Conservation (phyloP, 495 filamentous ascomycete genomes). For the Hypoxylon intermedium region DNA sequence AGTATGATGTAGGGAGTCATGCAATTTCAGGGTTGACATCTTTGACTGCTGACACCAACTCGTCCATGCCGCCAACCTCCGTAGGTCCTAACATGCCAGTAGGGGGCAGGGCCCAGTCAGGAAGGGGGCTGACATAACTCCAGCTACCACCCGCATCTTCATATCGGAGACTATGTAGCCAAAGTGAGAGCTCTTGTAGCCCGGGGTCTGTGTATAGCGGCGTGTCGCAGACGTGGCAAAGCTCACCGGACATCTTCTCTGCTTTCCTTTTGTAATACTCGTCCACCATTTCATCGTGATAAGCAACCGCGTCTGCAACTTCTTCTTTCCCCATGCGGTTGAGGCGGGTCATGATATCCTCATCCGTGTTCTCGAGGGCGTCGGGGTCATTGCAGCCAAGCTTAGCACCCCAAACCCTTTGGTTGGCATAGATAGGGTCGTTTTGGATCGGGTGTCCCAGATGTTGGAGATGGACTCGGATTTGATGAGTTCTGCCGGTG, state of each 20-base stretch:
- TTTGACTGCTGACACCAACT: constrained; percentile 56
- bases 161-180: constrained; percentile 89
- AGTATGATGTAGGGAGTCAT: neutral
- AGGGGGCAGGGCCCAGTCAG: constrained; percentile 85
- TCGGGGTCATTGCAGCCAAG: constrained; percentile 75
- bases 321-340: constrained; percentile 93
- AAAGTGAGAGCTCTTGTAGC: constrained; percentile 86
- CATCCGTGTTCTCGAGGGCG: constrained; percentile 72
- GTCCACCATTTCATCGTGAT: constrained; percentile 90
- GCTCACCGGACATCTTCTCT: constrained; percentile 87
- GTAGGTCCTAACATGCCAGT: constrained; percentile 64
- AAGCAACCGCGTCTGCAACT: constrained; percentile 85
- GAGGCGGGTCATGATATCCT: constrained; percentile 85
- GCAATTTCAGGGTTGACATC: constrained; percentile 42
- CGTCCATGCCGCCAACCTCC: constrained; percentile 61
- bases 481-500: constrained; percentile 93
- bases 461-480: constrained; percentile 93
- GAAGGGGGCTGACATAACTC: constrained; percentile 85
- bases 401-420: constrained; percentile 82
- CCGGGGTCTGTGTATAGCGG: constrained; percentile 93
- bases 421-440: constrained; percentile 96
- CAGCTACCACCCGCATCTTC: constrained; percentile 80
- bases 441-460: constrained; percentile 94
- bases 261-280: constrained; percentile 84
- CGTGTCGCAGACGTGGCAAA: constrained; percentile 81